These are phyloP conservation scores for Cinchona pubescens DNA, from an alignment of 257 asterid genomes.

Conservation along the genomic window DNA sequence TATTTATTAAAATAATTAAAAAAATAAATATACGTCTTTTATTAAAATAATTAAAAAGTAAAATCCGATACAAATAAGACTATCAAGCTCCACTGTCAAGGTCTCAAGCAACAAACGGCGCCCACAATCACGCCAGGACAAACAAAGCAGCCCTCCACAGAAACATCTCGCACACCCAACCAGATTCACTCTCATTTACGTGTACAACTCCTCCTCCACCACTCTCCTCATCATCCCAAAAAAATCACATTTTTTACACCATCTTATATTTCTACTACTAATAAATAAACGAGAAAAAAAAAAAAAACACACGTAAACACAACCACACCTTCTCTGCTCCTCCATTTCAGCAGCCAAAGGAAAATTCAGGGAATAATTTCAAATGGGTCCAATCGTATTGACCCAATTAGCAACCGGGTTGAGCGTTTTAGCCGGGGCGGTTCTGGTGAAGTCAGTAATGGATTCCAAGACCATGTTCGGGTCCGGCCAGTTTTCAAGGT, in stretches of 20 bases:
- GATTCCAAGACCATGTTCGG: constrained; percentile 58
- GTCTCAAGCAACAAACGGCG: too few relatives aligned
- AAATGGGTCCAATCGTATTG: constrained; percentile 65
- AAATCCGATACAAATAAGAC: too few relatives aligned
- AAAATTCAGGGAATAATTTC: neutral
- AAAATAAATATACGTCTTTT: too few relatives aligned
- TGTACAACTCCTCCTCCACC: constrained; percentile 28
- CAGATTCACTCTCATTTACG: constrained; percentile 21
- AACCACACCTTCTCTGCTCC: neutral
- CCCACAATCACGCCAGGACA: too few relatives aligned
- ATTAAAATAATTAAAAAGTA: too few relatives aligned
- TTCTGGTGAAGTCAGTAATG: constrained; percentile 64
- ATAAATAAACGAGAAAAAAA: neutral
- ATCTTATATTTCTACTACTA: neutral
- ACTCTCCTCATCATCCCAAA: neutral
- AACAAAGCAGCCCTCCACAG: neutral
- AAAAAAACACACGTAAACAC: neutral
- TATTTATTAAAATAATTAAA: too few relatives aligned
- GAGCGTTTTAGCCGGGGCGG: constrained; percentile 49
- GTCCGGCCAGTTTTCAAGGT: constrained; percentile 63
- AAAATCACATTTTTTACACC: neutral
- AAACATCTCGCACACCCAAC: constrained; percentile 4
- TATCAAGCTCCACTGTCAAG: too few relatives aligned
- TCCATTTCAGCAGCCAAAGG: neutral
- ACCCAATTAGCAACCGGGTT: constrained; percentile 44